Conservation (phyloP, 331 rosid species). For the Cydonia oblonga region DNA sequence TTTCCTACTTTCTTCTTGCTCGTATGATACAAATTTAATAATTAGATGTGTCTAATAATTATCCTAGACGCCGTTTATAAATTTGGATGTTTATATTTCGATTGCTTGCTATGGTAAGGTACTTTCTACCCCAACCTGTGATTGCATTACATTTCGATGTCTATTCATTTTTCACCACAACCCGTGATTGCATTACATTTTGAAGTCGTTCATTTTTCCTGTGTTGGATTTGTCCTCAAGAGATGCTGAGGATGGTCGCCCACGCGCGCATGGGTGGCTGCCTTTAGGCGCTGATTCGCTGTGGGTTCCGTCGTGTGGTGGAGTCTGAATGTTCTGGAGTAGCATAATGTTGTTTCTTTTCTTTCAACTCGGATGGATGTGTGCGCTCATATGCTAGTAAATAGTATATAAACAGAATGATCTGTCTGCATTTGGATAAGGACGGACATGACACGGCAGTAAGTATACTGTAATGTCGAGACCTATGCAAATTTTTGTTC, state of each 20-base stretch:
- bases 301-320: background rate
- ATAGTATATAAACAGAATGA: background rate
- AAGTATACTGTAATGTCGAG: background rate
- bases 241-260: background rate
- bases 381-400: no score
- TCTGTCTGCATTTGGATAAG: background rate
- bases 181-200: no score
- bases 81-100: background rate
- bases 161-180: no score
- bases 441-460: background rate
- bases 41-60: no score
- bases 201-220: background rate
- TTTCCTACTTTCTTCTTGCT: constrained; percentile 12
- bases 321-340: background rate
- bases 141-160: no score
- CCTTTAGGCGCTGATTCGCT: no score
- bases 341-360: background rate
- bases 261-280: background rate
- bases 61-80: no score
- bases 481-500: no score
- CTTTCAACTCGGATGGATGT: background rate
- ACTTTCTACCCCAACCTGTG: background rate
- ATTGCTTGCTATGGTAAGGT: background rate
- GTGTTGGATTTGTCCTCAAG: background rate
- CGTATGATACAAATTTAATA: background rate